Evolutionary conservation across 352 stramenopile species (phyloP).

Genomic region (Phytophthora pini): DNA sequence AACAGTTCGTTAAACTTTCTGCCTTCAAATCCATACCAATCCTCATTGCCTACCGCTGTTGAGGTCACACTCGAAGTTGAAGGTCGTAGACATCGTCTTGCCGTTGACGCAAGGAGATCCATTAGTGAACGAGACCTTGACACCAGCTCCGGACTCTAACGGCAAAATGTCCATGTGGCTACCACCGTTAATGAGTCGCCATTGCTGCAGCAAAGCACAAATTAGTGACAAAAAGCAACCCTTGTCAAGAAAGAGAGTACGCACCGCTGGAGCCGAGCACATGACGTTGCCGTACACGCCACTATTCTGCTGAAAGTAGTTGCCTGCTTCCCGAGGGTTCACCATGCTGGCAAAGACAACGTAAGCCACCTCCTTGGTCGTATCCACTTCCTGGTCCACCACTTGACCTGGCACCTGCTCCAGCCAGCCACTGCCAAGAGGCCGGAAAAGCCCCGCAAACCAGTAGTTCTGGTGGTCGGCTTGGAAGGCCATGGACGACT

Average conservation of each 20-base stretch:
- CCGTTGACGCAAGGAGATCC: conserved; percentile 62
- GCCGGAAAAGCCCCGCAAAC: conserved; percentile 69
- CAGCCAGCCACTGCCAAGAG: conserved; percentile 59
- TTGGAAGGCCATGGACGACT: conserved; percentile 52
- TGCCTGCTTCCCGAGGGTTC: conserved; percentile 67
- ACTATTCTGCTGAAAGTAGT: conserved; percentile 72
- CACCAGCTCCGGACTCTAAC: conserved; percentile 57
- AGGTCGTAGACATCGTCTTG: conserved; percentile 52
- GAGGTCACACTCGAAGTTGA: conserved; percentile 77
- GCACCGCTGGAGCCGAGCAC: conserved; percentile 73
- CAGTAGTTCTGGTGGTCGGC: conserved; percentile 56
- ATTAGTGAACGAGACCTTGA: conserved; percentile 61
- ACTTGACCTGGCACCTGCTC: conserved; percentile 62
- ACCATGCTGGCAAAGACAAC: conserved; percentile 61
- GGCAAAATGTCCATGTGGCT: conserved; percentile 69
- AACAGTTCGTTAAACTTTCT: background rate
- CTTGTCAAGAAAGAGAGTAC: conserved; percentile 1
- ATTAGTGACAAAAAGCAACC: conserved; percentile 5
- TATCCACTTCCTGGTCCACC: conserved; percentile 64
- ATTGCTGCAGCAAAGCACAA: conserved; percentile 56
- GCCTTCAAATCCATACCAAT: background rate
- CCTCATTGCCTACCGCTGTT: conserved; percentile 49
- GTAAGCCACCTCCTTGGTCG: conserved; percentile 50
- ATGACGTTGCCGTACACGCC: conserved; percentile 73
- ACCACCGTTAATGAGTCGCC: conserved; percentile 65